Conservation (phyloP, 352 stramenopile species). For the Globisporangium spiculum region DNA sequence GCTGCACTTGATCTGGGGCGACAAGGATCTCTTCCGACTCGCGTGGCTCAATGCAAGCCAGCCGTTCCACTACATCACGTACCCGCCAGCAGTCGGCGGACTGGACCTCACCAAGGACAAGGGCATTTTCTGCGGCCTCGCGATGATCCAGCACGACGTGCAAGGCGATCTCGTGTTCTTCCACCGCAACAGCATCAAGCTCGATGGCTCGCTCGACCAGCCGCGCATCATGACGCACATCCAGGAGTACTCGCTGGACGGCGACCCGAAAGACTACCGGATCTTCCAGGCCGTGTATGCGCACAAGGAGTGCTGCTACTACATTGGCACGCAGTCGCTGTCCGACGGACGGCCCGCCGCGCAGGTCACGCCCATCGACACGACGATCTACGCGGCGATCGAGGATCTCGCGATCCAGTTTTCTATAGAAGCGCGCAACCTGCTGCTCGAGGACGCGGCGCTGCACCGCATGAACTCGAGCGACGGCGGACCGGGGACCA, state of each 20-base stretch:
- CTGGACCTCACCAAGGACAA: constrained; percentile 63
- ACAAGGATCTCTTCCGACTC: constrained; percentile 86
- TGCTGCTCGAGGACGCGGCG: constrained; percentile 42
- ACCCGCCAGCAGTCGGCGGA: constrained; percentile 70
- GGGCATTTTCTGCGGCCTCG: constrained; percentile 76
- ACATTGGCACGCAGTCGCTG: constrained; percentile 72
- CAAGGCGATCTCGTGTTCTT: constrained; percentile 84
- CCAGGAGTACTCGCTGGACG: constrained; percentile 72
- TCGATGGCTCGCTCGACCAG: constrained; percentile 65
- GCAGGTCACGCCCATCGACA: constrained; percentile 59
- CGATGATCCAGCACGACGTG: constrained; percentile 87
- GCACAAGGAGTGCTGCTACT: constrained; percentile 85
- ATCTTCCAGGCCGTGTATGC: constrained; percentile 82
- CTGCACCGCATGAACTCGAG: constrained; percentile 21
- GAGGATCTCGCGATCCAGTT: constrained; percentile 81
- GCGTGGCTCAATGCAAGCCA: constrained; percentile 77
- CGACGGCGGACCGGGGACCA: constrained; percentile 28
- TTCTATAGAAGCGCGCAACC: constrained; percentile 61
- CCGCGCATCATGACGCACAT: constrained; percentile 80
- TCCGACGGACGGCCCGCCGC: constrained; percentile 64
- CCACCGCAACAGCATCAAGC: constrained; percentile 85
- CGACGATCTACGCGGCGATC: constrained; percentile 74
- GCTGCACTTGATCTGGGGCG: constrained; percentile 80
- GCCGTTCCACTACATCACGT: constrained; percentile 77
- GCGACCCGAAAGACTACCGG: constrained; percentile 68